Evolutionary conservation across 805 yeast genomes (phyloP), one percentile per base, ranked within the genome.

Genomic region (Candida rishiriensis): DNA sequence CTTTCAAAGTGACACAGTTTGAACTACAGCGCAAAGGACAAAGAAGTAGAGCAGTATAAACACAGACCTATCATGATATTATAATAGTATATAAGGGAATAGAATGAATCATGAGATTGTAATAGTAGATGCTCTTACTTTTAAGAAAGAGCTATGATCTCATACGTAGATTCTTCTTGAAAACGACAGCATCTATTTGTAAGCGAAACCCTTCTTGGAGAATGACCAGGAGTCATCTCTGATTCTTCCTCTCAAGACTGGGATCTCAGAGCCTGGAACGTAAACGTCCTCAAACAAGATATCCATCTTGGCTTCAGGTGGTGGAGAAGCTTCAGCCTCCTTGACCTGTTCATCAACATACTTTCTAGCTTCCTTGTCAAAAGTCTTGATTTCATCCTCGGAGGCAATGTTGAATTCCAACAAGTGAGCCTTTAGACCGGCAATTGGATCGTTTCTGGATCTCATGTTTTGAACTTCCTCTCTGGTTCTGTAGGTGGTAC

Each of bases 401-500:
- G 95, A 76, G 51, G 97, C 95, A 59, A 93, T 81, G 52, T 76
- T 79, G 66, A 81, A 76, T 57, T 89, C 97, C 61, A 90, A 67
- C 55, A 93, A 74, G 52, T 81, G 86, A 61, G 82, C 83, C 79
- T 90, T 91, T 66, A 93, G 81, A 57, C 98, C 98, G 45, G 96
- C 90, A 69, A 93, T 88, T 59, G 98, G 97, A 70, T 93, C 99
- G 69, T 86, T 89, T 78, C 88, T 86, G 36, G 98, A 88, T 78
- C 99, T 87, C 97, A 93, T 90, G 77, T 91, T 91, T 76, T 90
- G 97, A 58, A 93, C 93, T 77, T 93, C 99, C 75, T 93, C 99
- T 78, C 99, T 90, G 66, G 99, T 93, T 82, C 99, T 86, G 84
- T 93, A 93, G 56, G 99, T 93, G 70, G 99, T 93, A 79, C 99